Conservation (phyloP, 169 alveolate species). For the Plasmodium gallinaceum region DNA sequence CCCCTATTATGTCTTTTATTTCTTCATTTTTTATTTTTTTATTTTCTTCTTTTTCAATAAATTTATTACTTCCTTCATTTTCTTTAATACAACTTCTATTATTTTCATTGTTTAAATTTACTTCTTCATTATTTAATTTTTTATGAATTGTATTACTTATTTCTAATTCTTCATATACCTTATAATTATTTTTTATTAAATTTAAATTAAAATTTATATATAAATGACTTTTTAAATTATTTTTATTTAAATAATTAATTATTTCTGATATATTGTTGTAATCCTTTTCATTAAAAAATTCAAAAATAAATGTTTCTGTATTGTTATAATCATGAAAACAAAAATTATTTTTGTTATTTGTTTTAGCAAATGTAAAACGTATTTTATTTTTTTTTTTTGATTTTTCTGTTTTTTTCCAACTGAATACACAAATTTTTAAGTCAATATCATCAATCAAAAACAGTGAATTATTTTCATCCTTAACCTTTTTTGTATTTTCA, state of each 20-base stretch:
- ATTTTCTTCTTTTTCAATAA: neutral
- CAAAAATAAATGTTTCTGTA: slow-evolving; percentile 52
- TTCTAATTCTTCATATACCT: slow-evolving; percentile 12
- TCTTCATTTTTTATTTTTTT: neutral
- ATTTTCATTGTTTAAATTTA: neutral
- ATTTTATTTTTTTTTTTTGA: slow-evolving; percentile 84
- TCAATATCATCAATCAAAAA: slow-evolving; percentile 63
- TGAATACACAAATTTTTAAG: slow-evolving; percentile 68
- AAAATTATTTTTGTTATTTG: slow-evolving; percentile 55
- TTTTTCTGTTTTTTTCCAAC: slow-evolving; percentile 85
- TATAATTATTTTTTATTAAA: slow-evolving; percentile 38
- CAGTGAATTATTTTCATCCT: slow-evolving; percentile 26
- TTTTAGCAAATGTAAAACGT: slow-evolving; percentile 82
- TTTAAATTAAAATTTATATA: slow-evolving; percentile 56
- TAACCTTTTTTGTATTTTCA: slow-evolving; percentile 44
- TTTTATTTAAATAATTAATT: slow-evolving; percentile 53
- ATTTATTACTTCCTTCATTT: neutral
- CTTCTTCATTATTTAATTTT: neutral
- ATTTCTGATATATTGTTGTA: slow-evolving; percentile 17
- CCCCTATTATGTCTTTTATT: neutral
- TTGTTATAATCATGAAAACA: slow-evolving; percentile 70
- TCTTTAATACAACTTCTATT: neutral
- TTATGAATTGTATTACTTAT: neutral
- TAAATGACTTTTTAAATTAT: slow-evolving; percentile 48
- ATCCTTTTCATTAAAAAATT: slow-evolving; percentile 32